Conservation (phyloP, 2,329 filamentous ascomycete species). For the Bipolaris gigantea region DNA sequence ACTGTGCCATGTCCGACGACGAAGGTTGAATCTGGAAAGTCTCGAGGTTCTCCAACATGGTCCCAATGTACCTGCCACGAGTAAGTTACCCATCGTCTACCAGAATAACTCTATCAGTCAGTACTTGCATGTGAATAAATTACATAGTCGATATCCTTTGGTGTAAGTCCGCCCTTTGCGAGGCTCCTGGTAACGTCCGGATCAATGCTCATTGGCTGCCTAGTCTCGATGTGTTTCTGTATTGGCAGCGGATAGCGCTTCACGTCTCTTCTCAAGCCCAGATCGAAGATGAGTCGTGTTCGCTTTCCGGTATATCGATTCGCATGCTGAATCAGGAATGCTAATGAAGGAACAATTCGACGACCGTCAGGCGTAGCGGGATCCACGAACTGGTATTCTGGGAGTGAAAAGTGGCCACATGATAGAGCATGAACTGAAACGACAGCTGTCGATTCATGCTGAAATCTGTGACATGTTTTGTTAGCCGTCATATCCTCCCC, state of each 20-base stretch:
- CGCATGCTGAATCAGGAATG: constrained; percentile 57
- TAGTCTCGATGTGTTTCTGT: constrained; percentile 51
- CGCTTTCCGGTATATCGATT: constrained; percentile 39
- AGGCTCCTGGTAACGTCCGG: constrained; percentile 48
- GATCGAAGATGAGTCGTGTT: constrained; percentile 56
- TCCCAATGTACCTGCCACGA: constrained; percentile 47
- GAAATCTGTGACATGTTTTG: not conserved
- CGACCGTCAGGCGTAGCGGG: constrained; percentile 49
- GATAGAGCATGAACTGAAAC: constrained; percentile 46
- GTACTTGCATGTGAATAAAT: constrained; percentile 47
- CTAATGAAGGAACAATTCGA: constrained; percentile 57
- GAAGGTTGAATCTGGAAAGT: constrained; percentile 45
- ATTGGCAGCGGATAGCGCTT: constrained; percentile 50
- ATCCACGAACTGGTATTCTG: constrained; percentile 53
- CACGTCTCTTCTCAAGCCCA: constrained; percentile 55
- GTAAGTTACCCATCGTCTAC: not conserved
- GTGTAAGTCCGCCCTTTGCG: constrained; percentile 38
- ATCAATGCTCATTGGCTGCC: constrained; percentile 49
- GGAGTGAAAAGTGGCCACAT: constrained; percentile 50
- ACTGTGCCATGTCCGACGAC: constrained; percentile 43
- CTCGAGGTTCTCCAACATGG: constrained; percentile 47
- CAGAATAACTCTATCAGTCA: not conserved
- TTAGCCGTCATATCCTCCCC: not conserved
- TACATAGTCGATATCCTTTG: constrained; percentile 47
- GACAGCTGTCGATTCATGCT: constrained; percentile 18